Base-by-base conservation (phyloP, 2,329 filamentous ascomycete genomes). In the Samsoniella hepiali region DNA sequence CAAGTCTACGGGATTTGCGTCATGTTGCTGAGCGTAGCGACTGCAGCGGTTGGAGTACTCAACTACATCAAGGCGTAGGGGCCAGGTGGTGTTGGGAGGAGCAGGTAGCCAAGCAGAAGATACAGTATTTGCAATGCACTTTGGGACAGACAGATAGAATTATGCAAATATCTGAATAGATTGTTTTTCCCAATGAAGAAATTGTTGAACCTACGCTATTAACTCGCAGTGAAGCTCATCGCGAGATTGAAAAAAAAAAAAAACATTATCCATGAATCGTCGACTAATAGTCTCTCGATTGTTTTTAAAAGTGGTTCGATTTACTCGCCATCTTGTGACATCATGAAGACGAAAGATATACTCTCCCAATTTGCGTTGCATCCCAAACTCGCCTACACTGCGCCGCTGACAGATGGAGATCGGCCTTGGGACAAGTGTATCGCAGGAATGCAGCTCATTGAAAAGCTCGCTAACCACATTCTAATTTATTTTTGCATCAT, bases 401-500 rank as follows among this genome's bases (percentile, higher is more conserved):
- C 40, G 27, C 47, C 32, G 40, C 49, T 47, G n/a, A 27, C 27
- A 31, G 40, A 49, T 8, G 22, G 3, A n/a, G n/a, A 47, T 53
- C 42, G 13, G 22, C 31, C 31, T 15, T 17, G 15, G 36, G 38
- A 7, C 31, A 29, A 40, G 13, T 31, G 40, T 49, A 38, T 45
- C 22, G 27, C 47, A 51, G 45, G 15, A 42, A 36, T 42, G 36
- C 42, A 22, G 45, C 45, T 44, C 11, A n/a, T 42, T 59, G 36
- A 32, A 59, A 51, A 54, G 58, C 58, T 62, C n/a, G 11, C 47
- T 9, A 27, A n/a, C 1, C 50, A 31, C 29, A 22, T 10, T 0
- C 7, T 29, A 15, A 31, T 61, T 83, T 91, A 94, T 84, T 94
- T 94, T 85, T 95, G 91, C 91, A 95, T 94, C 91, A 95, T 95